Evolutionary conservation across 2,329 filamentous ascomycete species (phyloP), one percentile per base, ranked within the genome.

Genomic region (Alternaria sp.): DNA sequence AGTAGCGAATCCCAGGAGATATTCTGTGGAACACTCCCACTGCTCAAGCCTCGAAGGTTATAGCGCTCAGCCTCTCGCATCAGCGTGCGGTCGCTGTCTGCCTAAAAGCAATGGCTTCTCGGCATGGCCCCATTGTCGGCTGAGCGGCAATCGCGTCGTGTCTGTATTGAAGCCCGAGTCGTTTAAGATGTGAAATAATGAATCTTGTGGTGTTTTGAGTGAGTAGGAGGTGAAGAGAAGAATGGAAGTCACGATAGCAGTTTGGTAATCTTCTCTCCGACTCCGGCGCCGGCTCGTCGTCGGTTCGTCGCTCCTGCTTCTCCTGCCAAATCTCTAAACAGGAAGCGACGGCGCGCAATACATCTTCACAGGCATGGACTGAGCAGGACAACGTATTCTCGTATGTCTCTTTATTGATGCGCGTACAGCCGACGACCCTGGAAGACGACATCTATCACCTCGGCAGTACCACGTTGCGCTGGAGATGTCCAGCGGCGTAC

Each of bases 21-120:
- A 33, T 43, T 37, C 11, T 26, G n/a, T 55, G 43, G 58, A 60
- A 60, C 51, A 47, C 18, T 18, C 28, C 6, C 26, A 25, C 54
- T 55, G 26, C 20, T 47, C 50, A 49, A 49, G 44, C 18, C 28
- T 30, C 6, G 28, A 12, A 53, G 37, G 41, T 26, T 12, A 21
- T 30, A 21, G 44, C 50, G 28, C 43, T 55, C 58, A 60, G 58
- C 51, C 58, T 60, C 58, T 51, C 28, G 33, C 49, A 49, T 60
- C 50, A 55, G 51, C 58, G 43, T 20, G 21, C 43, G n/a, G 43
- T 23, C 47, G 47, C 33, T 28, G 21, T 33, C 28, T 26, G 41
- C 49, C 49, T 49, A 47, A 44, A 25, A 41, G 50, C 43, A 28
- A 44, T 60, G 30, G 25, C 12, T 44, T 28, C 43, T 20, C 30